These are phyloP conservation scores for Talaromyces stipitatus DNA, from an alignment of 495 filamentous ascomycete genomes.

Conservation along the genomic window DNA sequence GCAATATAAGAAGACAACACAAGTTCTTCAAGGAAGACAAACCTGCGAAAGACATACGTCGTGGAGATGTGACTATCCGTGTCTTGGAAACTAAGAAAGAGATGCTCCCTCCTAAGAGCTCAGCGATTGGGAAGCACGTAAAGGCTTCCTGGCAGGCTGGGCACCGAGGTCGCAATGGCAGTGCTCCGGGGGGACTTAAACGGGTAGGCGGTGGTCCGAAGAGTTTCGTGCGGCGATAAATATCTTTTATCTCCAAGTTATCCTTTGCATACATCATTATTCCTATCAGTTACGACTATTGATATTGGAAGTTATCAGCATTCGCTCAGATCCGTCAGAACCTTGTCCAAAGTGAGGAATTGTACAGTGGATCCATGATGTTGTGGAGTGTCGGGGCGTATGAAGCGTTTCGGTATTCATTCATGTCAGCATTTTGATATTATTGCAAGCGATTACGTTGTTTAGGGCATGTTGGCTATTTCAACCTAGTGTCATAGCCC, in stretches of 20 bases:
- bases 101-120: constrained; percentile 41
- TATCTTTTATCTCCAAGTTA: background rate
- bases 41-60: constrained; percentile 46
- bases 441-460: background rate
- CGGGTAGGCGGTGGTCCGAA: constrained; percentile 27
- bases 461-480: background rate
- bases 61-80: constrained; percentile 43
- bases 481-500: background rate
- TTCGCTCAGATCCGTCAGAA: background rate
- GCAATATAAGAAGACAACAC: constrained; percentile 37
- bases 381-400: background rate
- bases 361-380: background rate
- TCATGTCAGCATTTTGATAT: background rate
- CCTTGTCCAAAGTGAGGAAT: background rate
- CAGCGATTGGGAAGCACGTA: constrained; percentile 35
- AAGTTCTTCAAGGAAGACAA: constrained; percentile 46
- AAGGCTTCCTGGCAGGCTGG: constrained; percentile 43
- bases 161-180: constrained; percentile 24
- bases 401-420: background rate
- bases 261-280: background rate
- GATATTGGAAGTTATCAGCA: background rate
- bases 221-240: constrained; percentile 37
- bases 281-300: background rate
- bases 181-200: constrained; percentile 26
- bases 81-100: constrained; percentile 37